Base-by-base conservation (phyloP, 108 stramenopile genomes). In the Fragilariopsis cylindrus region DNA sequence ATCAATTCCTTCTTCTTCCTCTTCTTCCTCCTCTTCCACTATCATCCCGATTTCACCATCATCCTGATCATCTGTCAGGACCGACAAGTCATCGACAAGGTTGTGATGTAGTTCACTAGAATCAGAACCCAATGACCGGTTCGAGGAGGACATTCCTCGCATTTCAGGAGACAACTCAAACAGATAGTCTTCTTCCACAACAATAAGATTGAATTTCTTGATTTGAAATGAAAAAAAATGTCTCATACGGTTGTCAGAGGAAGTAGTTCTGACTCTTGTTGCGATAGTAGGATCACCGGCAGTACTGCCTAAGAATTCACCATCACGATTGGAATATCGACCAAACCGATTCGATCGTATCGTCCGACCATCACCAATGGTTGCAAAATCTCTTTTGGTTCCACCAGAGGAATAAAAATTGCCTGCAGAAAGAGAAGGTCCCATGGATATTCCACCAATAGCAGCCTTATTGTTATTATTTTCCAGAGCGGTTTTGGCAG, bases 61-160 rank as follows among this genome's bases (percentile, higher is more conserved):
- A 11, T 79, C 72, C 7, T 78, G 73, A 50, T 83, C 82, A 57
- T 79, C 82, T n/a, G 84, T 76, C 52, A 84, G 49, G 3, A 68
- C 69, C 3, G 82, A 83, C 21, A 78, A 50, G 16, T 75, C 66
- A 52, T 71, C 70, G 16, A 6, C 8, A 57, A 52, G 60, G 11
- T 63, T 70, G 5, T 62, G 64, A 15, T 80, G 73, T 43, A 39
- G 68, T 50, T 42, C 75, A 42, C 66, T 68, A 4, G 21, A 68
- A 42, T 62, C 4, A 46, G 62, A 63, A 42, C 41, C 48, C 47
- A 16, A 15, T 46, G 45, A 42, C 12, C 9, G 9, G 3, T 50
- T 52, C 42, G 53, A 60, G 16, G 13, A 58, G 13, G 39, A 57
- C 58, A 43, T 60, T 47, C 71, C 69, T 1, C 39, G n/a, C 18